phyloP scores from a whole-genome alignment of 2,329 filamentous ascomycete species.

The Coniosporium uncinatum region DNA sequence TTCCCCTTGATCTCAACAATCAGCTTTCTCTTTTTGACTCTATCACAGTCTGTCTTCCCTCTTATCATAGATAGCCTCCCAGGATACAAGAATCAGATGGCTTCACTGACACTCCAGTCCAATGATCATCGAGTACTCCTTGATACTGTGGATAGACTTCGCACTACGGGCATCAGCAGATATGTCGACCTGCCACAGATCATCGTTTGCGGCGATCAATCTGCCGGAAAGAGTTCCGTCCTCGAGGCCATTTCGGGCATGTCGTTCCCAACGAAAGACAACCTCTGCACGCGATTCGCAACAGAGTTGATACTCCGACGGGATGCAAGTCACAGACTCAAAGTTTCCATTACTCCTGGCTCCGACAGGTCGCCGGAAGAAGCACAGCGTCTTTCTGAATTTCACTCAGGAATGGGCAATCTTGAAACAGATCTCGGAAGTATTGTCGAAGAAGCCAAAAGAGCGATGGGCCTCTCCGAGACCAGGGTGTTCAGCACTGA shows the following conservation, averaged over 20 bases:
- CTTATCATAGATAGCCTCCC: neutral
- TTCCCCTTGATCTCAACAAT: neutral
- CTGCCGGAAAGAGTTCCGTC: constrained; percentile 13
- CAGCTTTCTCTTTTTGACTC: neutral
- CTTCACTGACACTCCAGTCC: neutral
- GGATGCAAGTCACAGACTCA: constrained; percentile 23
- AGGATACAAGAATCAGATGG: neutral
- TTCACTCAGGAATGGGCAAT: neutral
- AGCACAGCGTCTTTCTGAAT: constrained; percentile 7
- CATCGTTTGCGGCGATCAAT: constrained; percentile 16
- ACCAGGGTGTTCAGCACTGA: constrained; percentile 16
- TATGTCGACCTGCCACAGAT: constrained; percentile 9
- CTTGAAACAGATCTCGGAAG: neutral
- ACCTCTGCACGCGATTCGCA: constrained; percentile 11
- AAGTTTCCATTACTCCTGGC: constrained; percentile 35
- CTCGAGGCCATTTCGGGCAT: constrained; percentile 12
- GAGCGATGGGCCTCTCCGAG: constrained; percentile 2
- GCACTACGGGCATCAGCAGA: neutral
- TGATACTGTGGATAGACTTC: constrained; percentile 1
- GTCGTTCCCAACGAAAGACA: constrained; percentile 10
- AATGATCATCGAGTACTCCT: neutral
- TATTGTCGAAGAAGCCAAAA: constrained; percentile 4
- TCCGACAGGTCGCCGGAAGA: constrained; percentile 10
- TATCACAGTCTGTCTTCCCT: neutral
- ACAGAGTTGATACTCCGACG: constrained; percentile 17